Evolutionary conservation across 169 alveolate genomes (phyloP).

Genomic region (Plasmodium cynomolgi): DNA sequence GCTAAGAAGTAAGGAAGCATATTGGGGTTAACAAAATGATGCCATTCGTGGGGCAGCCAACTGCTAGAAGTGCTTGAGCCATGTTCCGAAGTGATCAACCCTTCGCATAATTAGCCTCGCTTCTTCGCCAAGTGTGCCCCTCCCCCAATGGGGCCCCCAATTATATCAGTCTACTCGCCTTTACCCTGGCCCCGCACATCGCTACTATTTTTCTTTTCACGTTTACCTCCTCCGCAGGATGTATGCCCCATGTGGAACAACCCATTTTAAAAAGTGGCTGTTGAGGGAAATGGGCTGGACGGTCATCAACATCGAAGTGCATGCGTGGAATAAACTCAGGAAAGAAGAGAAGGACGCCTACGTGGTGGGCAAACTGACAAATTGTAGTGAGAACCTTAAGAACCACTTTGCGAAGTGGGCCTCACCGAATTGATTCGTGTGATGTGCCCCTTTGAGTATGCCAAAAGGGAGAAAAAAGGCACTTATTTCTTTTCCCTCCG

Average conservation of each 20-base stretch:
- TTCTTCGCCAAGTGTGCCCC: neutral
- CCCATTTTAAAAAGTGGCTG: slow-evolving; percentile 44
- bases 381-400: neutral
- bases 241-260: slow-evolving; percentile 70
- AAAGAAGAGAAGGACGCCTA: slow-evolving; percentile 25
- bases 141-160: neutral
- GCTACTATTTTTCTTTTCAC: neutral
- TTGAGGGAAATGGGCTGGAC: slow-evolving; percentile 50
- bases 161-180: neutral
- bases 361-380: slow-evolving; percentile 26
- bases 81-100: neutral
- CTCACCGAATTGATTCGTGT: neutral
- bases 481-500: neutral
- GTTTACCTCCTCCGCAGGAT: slow-evolving; percentile 28
- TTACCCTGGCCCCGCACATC: neutral
- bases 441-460: neutral
- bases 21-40: neutral
- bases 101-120: neutral
- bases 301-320: slow-evolving; percentile 31
- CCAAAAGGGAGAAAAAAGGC: neutral
- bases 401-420: neutral
- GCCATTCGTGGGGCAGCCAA: neutral
- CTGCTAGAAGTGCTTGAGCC: neutral
- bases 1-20: slow-evolving; percentile 25
- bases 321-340: slow-evolving; percentile 57